Percentiles rank a stretch among this genome's conserved stretches.
Conservation (phyloP, 2,329 filamentous ascomycete species). For the Calonectria pauciramosa region DNA sequence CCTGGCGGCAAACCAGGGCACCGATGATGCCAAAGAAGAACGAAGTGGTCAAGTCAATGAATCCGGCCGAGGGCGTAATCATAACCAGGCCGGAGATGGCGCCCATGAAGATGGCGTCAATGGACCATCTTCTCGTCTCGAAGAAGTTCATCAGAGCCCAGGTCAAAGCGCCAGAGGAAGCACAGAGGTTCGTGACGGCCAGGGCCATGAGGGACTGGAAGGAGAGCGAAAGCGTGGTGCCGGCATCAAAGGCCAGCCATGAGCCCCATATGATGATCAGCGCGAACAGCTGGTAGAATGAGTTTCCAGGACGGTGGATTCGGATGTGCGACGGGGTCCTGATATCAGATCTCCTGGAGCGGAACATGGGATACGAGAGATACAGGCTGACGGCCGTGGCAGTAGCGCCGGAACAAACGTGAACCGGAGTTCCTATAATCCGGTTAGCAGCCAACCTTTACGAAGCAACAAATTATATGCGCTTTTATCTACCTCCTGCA, state of each 20-base stretch:
- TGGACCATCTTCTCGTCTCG: slow-evolving; percentile 53
- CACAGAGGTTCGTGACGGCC: slow-evolving; percentile 32
- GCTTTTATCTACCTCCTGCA: slow-evolving; percentile 35
- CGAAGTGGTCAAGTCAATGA: slow-evolving; percentile 62
- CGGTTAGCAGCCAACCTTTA: too few relatives aligned
- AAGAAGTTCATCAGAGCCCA: slow-evolving; percentile 32
- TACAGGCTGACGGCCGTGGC: slow-evolving; percentile 34
- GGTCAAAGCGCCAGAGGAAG: slow-evolving; percentile 28
- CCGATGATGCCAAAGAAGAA: slow-evolving; percentile 63
- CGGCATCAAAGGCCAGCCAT: slow-evolving; percentile 35
- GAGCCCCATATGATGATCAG: slow-evolving; percentile 38
- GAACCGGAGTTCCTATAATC: slow-evolving; percentile 31
- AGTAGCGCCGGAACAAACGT: slow-evolving; percentile 31
- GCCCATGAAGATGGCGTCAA: slow-evolving; percentile 66
- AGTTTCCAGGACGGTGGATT: slow-evolving; percentile 32
- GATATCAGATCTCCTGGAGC: slow-evolving; percentile 20
- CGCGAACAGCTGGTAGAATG: slow-evolving; percentile 31
- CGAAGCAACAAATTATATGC: too few relatives aligned
- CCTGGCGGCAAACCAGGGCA: slow-evolving; percentile 62
- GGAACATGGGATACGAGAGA: slow-evolving; percentile 34
- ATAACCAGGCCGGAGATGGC: slow-evolving; percentile 66
- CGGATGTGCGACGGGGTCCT: slow-evolving; percentile 31
- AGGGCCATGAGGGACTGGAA: slow-evolving; percentile 37
- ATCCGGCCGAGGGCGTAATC: slow-evolving; percentile 62
- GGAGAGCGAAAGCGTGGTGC: slow-evolving; percentile 31